Evolutionary conservation across 2,329 filamentous ascomycete genomes (phyloP).

Genomic region (Proliferodiscus dingleyae): DNA sequence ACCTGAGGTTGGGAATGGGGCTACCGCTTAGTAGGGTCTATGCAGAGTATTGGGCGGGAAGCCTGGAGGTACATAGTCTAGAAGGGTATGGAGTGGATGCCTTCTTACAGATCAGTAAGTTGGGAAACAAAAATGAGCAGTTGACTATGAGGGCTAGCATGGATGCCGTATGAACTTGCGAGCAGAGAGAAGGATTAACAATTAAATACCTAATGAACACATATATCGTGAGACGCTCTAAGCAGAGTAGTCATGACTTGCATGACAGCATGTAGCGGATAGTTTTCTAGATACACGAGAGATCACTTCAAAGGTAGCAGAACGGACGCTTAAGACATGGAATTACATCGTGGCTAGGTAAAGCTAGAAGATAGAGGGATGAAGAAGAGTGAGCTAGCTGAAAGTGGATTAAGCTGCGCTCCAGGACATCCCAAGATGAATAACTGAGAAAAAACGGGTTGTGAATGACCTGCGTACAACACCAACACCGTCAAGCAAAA

Average conservation of each 20-base stretch:
- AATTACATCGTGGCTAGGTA: constrained; percentile 33
- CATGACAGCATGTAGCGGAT: too few species aligned
- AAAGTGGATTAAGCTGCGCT: constrained; percentile 22
- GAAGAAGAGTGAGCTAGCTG: constrained; percentile 15
- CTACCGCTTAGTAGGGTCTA: constrained; percentile 91
- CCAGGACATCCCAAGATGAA: constrained; percentile 5
- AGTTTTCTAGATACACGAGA: too few species aligned
- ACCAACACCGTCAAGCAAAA: constrained; percentile 16
- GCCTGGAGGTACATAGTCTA: constrained; percentile 81
- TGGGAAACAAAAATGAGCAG: constrained; percentile 98
- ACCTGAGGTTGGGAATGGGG: constrained; percentile 86
- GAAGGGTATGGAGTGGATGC: constrained; percentile 96
- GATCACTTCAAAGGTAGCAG: too few species aligned
- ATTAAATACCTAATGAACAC: too few species aligned
- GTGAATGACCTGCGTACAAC: constrained; percentile 28
- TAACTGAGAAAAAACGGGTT: constrained; percentile 22
- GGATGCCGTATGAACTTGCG: constrained; percentile 63
- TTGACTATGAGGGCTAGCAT: constrained; percentile 72
- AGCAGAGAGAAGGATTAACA: too few species aligned
- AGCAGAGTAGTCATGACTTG: too few species aligned
- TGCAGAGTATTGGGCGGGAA: constrained; percentile 97
- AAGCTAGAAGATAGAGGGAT: constrained; percentile 24
- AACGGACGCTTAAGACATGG: too few species aligned
- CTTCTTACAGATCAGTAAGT: constrained; percentile 90
- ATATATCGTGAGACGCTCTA: too few species aligned